Percentiles rank a stretch among this genome's conserved stretches.
Conservation (phyloP, 345 rosid species). For the Populus davidiana region DNA sequence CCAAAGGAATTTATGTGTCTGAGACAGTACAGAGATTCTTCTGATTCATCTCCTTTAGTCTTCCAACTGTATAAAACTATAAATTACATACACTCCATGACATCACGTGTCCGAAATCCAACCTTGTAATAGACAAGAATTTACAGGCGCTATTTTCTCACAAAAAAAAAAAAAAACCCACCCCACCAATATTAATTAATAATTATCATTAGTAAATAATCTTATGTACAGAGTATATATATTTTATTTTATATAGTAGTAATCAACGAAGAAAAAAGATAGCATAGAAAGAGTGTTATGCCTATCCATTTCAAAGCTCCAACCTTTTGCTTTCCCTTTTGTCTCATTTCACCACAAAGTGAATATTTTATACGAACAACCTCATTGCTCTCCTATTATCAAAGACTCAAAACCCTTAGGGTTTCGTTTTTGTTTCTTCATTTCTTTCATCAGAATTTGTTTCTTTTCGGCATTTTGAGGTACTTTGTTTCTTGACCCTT, state of each 20-base stretch:
- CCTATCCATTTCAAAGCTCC: conserved; percentile 21
- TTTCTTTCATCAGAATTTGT: background rate
- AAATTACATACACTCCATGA: too few species aligned
- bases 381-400: background rate
- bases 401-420: background rate
- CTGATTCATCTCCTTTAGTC: too few species aligned
- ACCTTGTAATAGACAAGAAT: too few species aligned
- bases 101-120: too few species aligned
- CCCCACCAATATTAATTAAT: background rate
- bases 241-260: background rate
- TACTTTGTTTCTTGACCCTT: conserved; percentile 1
- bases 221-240: background rate
- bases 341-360: conserved; percentile 26
- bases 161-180: too few species aligned
- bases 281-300: conserved; percentile 2
- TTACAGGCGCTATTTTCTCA: too few species aligned
- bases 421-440: background rate
- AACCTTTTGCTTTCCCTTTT: conserved; percentile 15
- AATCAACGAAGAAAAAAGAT: background rate
- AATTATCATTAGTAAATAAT: background rate
- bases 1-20: too few species aligned
- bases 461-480: conserved; percentile 16
- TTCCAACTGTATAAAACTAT: too few species aligned
- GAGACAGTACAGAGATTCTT: too few species aligned
- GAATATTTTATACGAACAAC: background rate